These are phyloP conservation scores for Haplographium delicatum DNA, from an alignment of 495 filamentous ascomycete species.

Conservation along the genomic window DNA sequence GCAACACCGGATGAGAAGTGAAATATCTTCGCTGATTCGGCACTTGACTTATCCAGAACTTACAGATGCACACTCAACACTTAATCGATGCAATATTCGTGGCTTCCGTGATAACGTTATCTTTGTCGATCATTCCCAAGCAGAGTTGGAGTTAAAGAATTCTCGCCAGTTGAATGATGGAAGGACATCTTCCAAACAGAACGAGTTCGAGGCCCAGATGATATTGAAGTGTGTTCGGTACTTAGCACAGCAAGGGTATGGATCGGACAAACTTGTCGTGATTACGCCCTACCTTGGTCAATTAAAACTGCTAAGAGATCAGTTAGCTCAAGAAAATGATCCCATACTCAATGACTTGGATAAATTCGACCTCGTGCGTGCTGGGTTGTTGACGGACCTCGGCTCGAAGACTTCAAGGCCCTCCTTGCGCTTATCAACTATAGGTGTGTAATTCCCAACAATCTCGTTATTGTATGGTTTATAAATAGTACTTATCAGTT, in stretches of 20 bases:
- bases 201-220: slow-evolving; percentile 64
- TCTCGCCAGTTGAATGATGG: slow-evolving; percentile 49
- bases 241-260: slow-evolving; percentile 72
- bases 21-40: slow-evolving; percentile 59
- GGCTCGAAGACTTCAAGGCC: slow-evolving; percentile 47
- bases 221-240: slow-evolving; percentile 63
- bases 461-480: not conserved
- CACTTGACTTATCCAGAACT: slow-evolving; percentile 60
- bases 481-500: no score
- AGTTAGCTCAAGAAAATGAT: slow-evolving; percentile 47
- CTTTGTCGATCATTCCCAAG: slow-evolving; percentile 58
- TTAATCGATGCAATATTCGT: slow-evolving; percentile 40
- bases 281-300: slow-evolving; percentile 74
- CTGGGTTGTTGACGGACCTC: slow-evolving; percentile 54
- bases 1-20: slow-evolving; percentile 68
- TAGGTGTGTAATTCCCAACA: slow-evolving; percentile 37
- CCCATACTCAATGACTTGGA: slow-evolving; percentile 67
- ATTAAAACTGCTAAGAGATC: slow-evolving; percentile 50
- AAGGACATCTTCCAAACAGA: slow-evolving; percentile 50
- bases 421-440: slow-evolving; percentile 55
- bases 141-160: slow-evolving; percentile 38
- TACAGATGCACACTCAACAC: slow-evolving; percentile 50
- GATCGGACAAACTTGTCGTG: slow-evolving; percentile 58
- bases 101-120: slow-evolving; percentile 59
- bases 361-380: slow-evolving; percentile 57